Conservation (phyloP, 768 basidiomycete species). For the Leucocoprinus leucothites region DNA sequence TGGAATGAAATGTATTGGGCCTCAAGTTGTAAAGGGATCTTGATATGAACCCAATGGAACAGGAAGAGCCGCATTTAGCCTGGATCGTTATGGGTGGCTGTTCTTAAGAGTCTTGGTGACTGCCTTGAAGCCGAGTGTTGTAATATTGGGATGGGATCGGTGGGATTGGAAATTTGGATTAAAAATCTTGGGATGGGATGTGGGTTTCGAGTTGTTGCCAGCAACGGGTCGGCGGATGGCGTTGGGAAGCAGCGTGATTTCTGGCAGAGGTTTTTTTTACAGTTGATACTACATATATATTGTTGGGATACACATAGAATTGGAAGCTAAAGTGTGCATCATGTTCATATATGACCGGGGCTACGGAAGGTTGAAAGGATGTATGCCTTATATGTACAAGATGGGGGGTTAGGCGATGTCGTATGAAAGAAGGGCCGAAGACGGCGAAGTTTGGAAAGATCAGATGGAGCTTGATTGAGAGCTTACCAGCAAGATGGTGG, state of each 20-base stretch:
- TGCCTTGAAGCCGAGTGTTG: too few species aligned
- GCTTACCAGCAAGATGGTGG: background rate
- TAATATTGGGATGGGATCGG: too few species aligned
- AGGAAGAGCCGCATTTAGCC: background rate
- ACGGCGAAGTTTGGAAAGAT: background rate
- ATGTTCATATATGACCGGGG: conserved; percentile 2
- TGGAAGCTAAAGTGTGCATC: background rate
- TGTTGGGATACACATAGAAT: background rate
- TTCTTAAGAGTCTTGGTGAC: too few species aligned
- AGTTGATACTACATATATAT: too few species aligned
- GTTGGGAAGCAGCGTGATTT: background rate
- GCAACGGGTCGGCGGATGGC: background rate
- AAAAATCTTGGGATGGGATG: background rate
- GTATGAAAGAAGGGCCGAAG: background rate
- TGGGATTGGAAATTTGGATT: too few species aligned
- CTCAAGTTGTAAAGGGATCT: background rate
- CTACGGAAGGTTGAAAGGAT: conserved; percentile 7
- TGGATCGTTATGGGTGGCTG: too few species aligned
- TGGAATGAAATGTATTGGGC: background rate
- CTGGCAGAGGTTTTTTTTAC: background rate
- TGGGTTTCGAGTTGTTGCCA: background rate
- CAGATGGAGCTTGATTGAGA: background rate
- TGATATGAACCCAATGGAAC: background rate
- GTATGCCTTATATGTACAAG: conserved; percentile 3
- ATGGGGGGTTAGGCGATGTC: background rate